Percentiles rank a stretch among this genome's conserved stretches.
These are phyloP conservation scores for Alopecurus myosuroides DNA, from an alignment of 176 grass and related monocot genomes.

Conservation along the genomic window DNA sequence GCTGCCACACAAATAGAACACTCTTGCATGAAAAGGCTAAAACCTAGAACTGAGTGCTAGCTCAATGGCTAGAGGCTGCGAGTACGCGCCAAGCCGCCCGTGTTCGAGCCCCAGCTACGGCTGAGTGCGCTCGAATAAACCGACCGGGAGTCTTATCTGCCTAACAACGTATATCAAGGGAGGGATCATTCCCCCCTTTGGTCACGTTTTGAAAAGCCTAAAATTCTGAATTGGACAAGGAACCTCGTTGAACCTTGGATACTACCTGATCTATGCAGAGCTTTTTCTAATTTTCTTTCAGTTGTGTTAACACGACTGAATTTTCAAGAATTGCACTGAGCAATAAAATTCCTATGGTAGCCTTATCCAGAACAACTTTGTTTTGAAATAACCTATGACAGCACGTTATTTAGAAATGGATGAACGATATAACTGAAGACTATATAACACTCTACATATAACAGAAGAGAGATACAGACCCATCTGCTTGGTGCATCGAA, in stretches of 20 bases:
- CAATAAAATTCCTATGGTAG: not conserved
- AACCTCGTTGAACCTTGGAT: not conserved
- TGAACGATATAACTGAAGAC: not conserved
- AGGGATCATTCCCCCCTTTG: no score
- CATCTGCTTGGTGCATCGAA: not conserved
- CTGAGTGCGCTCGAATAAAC: no score
- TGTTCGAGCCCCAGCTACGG: no score
- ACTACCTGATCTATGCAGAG: not conserved
- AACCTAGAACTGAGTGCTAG: no score
- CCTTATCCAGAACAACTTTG: not conserved
- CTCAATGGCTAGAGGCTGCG: no score
- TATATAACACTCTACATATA: not conserved
- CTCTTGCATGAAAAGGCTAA: not conserved
- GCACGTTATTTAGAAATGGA: not conserved
- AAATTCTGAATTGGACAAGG: not conserved
- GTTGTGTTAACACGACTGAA: not conserved
- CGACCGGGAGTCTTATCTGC: no score
- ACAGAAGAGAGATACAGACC: not conserved
- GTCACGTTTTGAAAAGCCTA: no score
- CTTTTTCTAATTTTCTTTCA: not conserved
- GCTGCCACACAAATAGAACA: not conserved
- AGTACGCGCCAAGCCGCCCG: no score
- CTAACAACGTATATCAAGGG: no score
- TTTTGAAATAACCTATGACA: not conserved
- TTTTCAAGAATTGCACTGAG: conserved; percentile 1